A percentile compares a stretch with the other conserved stretches of the same genome.
Evolutionary conservation across 495 filamentous ascomycete genomes (phyloP).

Genomic region (Pseudotulostoma volvatum): DNA sequence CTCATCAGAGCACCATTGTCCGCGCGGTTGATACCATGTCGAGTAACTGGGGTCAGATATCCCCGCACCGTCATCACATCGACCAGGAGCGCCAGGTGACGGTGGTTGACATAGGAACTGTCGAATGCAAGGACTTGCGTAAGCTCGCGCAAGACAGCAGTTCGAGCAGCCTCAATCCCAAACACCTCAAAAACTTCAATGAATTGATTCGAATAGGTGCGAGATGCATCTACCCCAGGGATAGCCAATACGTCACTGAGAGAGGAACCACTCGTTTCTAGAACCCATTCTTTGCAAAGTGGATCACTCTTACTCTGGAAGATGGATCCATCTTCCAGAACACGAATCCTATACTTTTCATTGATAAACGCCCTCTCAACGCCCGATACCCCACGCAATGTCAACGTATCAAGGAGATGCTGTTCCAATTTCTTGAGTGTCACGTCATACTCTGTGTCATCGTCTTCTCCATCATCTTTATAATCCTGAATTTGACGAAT

Average conservation of each 20-base stretch:
- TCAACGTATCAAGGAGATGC: constrained; percentile 78
- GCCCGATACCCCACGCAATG: constrained; percentile 74
- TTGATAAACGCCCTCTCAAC: constrained; percentile 88
- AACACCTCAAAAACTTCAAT: constrained; percentile 85
- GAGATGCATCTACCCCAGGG: constrained; percentile 74
- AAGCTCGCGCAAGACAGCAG: constrained; percentile 72
- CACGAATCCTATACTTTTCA: constrained; percentile 47
- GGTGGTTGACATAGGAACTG: constrained; percentile 98
- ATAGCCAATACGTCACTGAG: constrained; percentile 69
- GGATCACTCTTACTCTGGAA: constrained; percentile 50
- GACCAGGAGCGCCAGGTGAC: constrained; percentile 87
- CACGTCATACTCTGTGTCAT: constrained; percentile 71
- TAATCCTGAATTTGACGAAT: constrained; percentile 63
- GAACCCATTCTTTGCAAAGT: constrained; percentile 75
- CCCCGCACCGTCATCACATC: constrained; percentile 97
- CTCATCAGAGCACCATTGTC: constrained; percentile 98
- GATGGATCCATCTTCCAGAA: constrained; percentile 49
- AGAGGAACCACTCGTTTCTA: constrained; percentile 82
- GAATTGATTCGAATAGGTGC: constrained; percentile 89
- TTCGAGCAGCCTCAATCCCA: constrained; percentile 86
- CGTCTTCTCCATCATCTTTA: constrained; percentile 62
- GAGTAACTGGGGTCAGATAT: constrained; percentile 84
- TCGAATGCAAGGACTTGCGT: constrained; percentile 86
- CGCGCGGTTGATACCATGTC: constrained; percentile 94
- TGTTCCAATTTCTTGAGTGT: constrained; percentile 80